Evolutionary conservation across 192 early-diverging fungal species (phyloP), one percentile per base, ranked within the genome.

Genomic region (Spinellus fusiger): DNA sequence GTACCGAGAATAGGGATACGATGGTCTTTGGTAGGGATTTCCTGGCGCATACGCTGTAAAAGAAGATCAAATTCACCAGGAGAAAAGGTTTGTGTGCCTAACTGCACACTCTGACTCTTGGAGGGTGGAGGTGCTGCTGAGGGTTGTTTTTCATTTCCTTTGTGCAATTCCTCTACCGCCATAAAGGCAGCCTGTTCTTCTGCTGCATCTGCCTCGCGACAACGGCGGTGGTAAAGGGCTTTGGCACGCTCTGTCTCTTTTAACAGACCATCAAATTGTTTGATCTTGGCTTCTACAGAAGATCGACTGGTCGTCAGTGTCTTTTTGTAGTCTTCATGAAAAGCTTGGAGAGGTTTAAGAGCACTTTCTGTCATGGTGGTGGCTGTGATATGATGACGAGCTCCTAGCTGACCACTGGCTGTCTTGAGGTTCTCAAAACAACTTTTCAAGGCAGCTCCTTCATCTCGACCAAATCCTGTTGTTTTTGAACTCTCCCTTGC

Each of bases 1-100:
- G 66, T 66, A 22, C 89, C 89, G 37, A 91, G 70, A 51, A 91
- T 80, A 6, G 85, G 84, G 18, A 87, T 82, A 62, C 81, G 83
- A 50, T 86, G 77, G 59, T 88, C 86, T 49, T 81, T 75, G 20
- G 78, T 73, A 16, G 76, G 77, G 9, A 91, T 78, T 56, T 80
- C 82, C 12, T 66, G 62, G 34, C 80, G 77, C 82, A 89, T 85
- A 28, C 80, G 72, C 54, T 75, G 73, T 15, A 65, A 35, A 0
- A 70, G 31, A 8, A 5, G 9, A 4, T 73, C 66, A 47, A 68
- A 65, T 35, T 67, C 64, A 5, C 44, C 16, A 5, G 55, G 57
- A 1, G 58, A 32, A 16, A 67, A 18, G 32, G 49, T 46, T 31
- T 59, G 31, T 34, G 46, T 67, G 15, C 65, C 65, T 5, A 67